These are phyloP conservation scores for Aplosporella prunicola DNA, from an alignment of 2,329 filamentous ascomycete species.

Conservation along the genomic window DNA sequence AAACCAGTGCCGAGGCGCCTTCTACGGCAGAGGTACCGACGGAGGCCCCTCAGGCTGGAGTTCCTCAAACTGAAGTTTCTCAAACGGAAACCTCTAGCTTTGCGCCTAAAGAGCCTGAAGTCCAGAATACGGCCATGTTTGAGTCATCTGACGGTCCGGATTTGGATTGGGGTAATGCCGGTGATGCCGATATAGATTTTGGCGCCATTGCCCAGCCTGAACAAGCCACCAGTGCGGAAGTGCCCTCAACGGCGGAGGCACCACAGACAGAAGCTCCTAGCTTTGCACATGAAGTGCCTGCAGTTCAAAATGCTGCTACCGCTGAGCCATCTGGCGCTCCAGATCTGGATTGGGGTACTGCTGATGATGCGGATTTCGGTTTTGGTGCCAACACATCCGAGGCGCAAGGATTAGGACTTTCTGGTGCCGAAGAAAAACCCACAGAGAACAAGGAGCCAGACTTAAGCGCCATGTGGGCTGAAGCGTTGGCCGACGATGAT, in stretches of 20 bases:
- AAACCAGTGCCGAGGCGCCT: too few species aligned
- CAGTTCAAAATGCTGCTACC: neutral
- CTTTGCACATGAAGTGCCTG: neutral
- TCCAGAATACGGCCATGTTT: slow-evolving; percentile 21
- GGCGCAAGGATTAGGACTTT: too few species aligned
- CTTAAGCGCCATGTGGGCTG: slow-evolving; percentile 72
- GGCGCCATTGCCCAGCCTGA: neutral
- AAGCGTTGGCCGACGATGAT: slow-evolving; percentile 68
- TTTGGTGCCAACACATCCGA: slow-evolving; percentile 1
- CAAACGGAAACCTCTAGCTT: too few species aligned
- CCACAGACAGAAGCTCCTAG: too few species aligned
- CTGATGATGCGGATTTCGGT: slow-evolving; percentile 3
- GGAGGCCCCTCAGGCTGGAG: too few species aligned
- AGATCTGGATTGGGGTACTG: slow-evolving; percentile 9
- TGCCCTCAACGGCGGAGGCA: too few species aligned
- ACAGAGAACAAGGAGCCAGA: slow-evolving; percentile 43
- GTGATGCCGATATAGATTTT: too few species aligned
- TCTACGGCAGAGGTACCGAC: too few species aligned
- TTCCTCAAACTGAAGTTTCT: too few species aligned
- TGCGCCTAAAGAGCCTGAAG: too few species aligned
- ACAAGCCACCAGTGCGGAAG: neutral
- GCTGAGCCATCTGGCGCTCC: neutral
- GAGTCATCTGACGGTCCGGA: slow-evolving; percentile 14
- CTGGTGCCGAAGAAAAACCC: neutral
- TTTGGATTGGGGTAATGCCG: slow-evolving; percentile 13